Evolutionary conservation across 2,329 filamentous ascomycete species (phyloP).

Genomic region (Teratosphaeriaceae sp.): DNA sequence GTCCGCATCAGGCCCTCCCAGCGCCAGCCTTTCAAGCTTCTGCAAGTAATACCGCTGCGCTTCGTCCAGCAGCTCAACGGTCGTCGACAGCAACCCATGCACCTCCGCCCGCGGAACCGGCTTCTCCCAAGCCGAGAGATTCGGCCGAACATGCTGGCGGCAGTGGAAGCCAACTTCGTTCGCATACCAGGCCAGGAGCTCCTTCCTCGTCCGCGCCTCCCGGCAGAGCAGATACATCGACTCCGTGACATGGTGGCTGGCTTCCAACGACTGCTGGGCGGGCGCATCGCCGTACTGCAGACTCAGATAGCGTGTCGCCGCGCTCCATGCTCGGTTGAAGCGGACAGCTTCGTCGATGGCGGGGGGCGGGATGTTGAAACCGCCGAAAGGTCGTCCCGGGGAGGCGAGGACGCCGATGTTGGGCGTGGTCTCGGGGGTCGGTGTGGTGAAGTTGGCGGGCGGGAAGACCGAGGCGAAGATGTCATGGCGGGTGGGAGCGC

Average conservation of each 20-base stretch:
- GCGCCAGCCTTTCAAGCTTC: not conserved
- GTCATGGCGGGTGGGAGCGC: constrained; percentile 5
- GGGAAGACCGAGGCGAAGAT: constrained; percentile 43
- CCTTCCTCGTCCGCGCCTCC: constrained; percentile 16
- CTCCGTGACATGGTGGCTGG: constrained; percentile 11
- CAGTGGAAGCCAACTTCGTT: too few species aligned
- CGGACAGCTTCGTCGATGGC: constrained; percentile 28
- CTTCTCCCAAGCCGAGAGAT: too few species aligned
- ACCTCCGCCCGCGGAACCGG: too few species aligned
- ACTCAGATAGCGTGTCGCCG: constrained; percentile 36
- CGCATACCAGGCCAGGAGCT: constrained; percentile 34
- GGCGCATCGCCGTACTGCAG: constrained; percentile 5
- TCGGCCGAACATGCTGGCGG: too few species aligned
- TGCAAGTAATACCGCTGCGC: constrained; percentile 30
- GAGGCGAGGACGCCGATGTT: constrained; percentile 33
- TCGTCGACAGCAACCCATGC: constrained; percentile 31
- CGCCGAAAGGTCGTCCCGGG: constrained; percentile 35
- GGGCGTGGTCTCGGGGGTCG: constrained; percentile 40
- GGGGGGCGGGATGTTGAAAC: constrained; percentile 30
- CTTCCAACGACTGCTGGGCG: constrained; percentile 1
- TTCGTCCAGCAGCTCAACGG: constrained; percentile 29
- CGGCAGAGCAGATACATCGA: constrained; percentile 10
- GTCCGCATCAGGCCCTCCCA: not conserved
- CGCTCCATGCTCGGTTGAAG: constrained; percentile 39
- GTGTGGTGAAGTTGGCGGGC: constrained; percentile 35